Percentiles rank a stretch among this genome's conserved stretches.
These are phyloP conservation scores for Coccomyxa subellipsoidea DNA, from an alignment of 163 green algal genomes.

Conservation along the genomic window DNA sequence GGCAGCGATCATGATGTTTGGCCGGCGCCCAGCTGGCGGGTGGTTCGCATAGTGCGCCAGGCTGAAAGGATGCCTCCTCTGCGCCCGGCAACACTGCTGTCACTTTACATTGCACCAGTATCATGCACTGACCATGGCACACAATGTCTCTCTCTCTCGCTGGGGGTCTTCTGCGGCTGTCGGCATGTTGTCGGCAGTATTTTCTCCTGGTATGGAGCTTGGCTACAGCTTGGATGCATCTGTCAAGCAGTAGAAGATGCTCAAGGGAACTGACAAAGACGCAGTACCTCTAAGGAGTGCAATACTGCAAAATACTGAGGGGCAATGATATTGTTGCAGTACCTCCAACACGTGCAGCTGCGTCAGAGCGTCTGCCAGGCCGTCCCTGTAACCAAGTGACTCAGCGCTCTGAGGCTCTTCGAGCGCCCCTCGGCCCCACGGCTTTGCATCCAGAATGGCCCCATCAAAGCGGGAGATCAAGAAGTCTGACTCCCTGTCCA, in stretches of 20 bases:
- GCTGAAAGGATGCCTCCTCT: conserved; percentile 60
- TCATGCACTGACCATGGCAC: not conserved
- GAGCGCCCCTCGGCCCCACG: not conserved
- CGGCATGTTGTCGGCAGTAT: no score
- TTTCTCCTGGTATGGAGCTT: no score
- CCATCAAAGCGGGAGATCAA: conserved; percentile 58
- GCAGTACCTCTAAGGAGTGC: no score
- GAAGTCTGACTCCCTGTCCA: conserved; percentile 61
- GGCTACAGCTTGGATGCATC: no score
- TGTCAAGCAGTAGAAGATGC: no score
- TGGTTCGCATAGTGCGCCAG: conserved; percentile 78
- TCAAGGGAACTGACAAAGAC: not conserved
- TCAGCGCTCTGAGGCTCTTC: not conserved
- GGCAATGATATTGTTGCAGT: not conserved
- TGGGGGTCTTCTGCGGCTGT: no score
- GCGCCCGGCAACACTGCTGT: no score
- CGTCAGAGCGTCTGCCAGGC: not conserved
- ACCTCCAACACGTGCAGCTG: not conserved
- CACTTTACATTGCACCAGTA: not conserved
- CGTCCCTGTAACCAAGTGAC: not conserved
- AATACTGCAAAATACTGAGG: not conserved
- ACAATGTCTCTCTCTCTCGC: no score
- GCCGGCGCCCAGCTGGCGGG: conserved; percentile 38
- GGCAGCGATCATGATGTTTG: conserved; percentile 64
- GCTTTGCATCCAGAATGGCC: conserved; percentile 53